These are phyloP conservation scores for Pontederia paniculata DNA, from an alignment of 176 grass and related monocot genomes.

Conservation along the genomic window DNA sequence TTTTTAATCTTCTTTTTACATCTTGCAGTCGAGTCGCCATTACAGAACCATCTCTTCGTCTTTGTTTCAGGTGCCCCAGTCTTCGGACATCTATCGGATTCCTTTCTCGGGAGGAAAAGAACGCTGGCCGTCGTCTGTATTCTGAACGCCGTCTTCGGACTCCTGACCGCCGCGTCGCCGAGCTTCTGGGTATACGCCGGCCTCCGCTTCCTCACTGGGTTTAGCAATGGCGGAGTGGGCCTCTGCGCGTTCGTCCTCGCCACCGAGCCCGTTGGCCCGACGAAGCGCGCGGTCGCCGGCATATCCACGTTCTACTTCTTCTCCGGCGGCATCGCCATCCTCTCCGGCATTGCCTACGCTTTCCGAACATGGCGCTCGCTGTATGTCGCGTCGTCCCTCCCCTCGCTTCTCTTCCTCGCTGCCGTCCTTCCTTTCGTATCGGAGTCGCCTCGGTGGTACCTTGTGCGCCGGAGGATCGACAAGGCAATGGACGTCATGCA, in stretches of 20 bases:
- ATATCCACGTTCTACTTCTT: slow-evolving; percentile 89
- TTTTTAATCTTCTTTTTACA: too few relatives aligned
- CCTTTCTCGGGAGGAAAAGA: slow-evolving; percentile 56
- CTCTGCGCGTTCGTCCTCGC: slow-evolving; percentile 70
- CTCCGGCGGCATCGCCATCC: slow-evolving; percentile 61
- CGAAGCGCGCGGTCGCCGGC: slow-evolving; percentile 38
- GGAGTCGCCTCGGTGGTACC: slow-evolving; percentile 73
- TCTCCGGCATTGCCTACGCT: slow-evolving; percentile 47
- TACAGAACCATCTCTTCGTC: background rate
- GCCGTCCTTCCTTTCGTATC: slow-evolving; percentile 38
- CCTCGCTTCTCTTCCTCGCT: slow-evolving; percentile 41
- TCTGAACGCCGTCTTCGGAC: slow-evolving; percentile 62
- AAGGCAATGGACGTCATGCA: slow-evolving; percentile 45
- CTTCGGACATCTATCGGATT: slow-evolving; percentile 83
- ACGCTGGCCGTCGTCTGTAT: slow-evolving; percentile 36
- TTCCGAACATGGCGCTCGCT: slow-evolving; percentile 57
- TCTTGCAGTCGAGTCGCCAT: too few relatives aligned
- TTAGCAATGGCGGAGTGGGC: slow-evolving; percentile 72
- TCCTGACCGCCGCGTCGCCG: slow-evolving; percentile 48
- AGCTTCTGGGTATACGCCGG: slow-evolving; percentile 46
- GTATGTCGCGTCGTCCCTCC: slow-evolving; percentile 62
- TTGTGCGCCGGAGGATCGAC: slow-evolving; percentile 40
- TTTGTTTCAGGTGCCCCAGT: slow-evolving; percentile 40
- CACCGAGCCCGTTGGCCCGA: slow-evolving; percentile 63
- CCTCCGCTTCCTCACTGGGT: slow-evolving; percentile 73